phyloP scores from a whole-genome alignment of 2,329 filamentous ascomycete species.

The Sporothrix euskadiensis region DNA sequence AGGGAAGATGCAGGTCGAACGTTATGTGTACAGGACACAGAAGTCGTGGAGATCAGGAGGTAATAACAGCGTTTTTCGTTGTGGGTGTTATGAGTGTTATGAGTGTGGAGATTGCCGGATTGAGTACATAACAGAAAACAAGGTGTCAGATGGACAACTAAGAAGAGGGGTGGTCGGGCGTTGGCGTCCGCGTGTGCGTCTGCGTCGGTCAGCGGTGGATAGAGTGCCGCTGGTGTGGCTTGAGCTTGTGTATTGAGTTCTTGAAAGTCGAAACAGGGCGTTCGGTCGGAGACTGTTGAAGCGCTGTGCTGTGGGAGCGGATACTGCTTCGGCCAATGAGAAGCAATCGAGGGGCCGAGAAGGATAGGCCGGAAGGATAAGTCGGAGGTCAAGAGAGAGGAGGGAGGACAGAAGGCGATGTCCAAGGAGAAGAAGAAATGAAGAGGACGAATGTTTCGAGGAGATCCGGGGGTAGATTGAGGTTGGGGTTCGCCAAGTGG shows the following conservation, averaged over 20 bases:
- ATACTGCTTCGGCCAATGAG: background rate
- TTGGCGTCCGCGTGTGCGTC: background rate
- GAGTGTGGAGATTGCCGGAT: background rate
- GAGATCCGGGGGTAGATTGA: background rate
- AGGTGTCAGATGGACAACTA: slow-evolving; percentile 19
- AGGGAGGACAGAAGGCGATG: background rate
- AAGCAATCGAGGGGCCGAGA: background rate
- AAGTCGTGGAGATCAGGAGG: slow-evolving; percentile 19
- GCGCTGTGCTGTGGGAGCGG: background rate
- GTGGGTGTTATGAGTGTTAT: background rate
- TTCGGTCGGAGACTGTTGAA: background rate
- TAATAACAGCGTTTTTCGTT: background rate
- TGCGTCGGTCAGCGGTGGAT: background rate
- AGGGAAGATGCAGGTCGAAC: background rate
- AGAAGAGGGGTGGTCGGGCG: background rate
- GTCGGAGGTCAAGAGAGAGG: background rate
- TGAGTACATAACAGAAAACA: background rate
- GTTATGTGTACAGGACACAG: background rate
- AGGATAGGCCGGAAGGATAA: background rate
- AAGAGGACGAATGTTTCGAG: background rate
- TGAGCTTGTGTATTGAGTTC: background rate
- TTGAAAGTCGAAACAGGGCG: background rate
- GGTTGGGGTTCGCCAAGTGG: background rate
- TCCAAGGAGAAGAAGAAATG: background rate
- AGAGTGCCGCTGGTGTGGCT: slow-evolving; percentile 17